Base-by-base conservation (phyloP, 139 green algal species). In the Auxenochlorella protothecoides region DNA sequence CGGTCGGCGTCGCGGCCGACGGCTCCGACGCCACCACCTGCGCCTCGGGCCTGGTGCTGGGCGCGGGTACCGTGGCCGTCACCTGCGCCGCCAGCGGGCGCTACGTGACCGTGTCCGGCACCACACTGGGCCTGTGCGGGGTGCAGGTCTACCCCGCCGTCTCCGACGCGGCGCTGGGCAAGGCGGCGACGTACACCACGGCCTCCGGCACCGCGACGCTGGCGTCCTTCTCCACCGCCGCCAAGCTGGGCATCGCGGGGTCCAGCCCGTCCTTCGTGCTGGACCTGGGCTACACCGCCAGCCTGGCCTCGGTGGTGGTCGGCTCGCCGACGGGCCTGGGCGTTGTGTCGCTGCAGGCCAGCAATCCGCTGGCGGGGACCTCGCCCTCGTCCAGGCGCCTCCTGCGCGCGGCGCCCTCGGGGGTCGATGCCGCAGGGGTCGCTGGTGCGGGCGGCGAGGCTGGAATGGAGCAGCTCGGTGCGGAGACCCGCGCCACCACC, bases 41-140 rank as follows among this genome's bases (percentile, higher is more conserved):
- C 27, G 27, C 27, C 27, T 44, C 27, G 27, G 27, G 64, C 64
- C 15, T 68, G n/a, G 64, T 68, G 64, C 27, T 68, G 16, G 27
- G 16, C 6, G 64, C 64, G 64, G 64, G 64, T 0, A 16, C n/a
- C n/a, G 64, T 6, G 5, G 63, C 63, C 6, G 71, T 75, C 51
- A 5, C 63, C 7, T 75, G 71, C 71, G 6, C n/a, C 12, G 54
- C 5, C 9, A 59, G 16, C 3, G 71, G 71, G 3, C 63, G 71
- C 53, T 75, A 75, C 71, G 63, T 75, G 16, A 65, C 71, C 27
- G 6, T 75, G 6, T 15, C 6, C 63, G 13, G n/a, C 52, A 11
- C 51, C 65, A 3, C 52, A 12, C 56, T 44, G 9, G 4, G 52
- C 2, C 64, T 56, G 11, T 3, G 5, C 51, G 13, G 52, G 13